Evolutionary conservation across 2,329 filamentous ascomycete species (phyloP).

Genomic region (Sclerotinia borealis): DNA sequence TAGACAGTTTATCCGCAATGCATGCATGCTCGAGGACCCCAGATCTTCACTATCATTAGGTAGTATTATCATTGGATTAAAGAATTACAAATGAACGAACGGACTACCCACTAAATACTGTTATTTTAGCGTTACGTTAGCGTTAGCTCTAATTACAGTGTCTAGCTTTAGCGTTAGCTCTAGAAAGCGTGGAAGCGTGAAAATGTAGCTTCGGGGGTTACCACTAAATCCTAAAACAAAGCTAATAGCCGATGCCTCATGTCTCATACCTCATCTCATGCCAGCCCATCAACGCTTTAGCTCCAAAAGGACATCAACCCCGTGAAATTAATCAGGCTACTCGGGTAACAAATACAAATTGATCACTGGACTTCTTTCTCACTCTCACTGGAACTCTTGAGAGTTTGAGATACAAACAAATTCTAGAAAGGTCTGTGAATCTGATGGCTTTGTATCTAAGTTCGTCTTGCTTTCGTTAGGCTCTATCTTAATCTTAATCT

Average conservation of each 20-base stretch:
- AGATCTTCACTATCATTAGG: neutral
- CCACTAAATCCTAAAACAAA: neutral
- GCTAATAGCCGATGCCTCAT: slow-evolving; percentile 2
- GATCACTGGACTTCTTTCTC: neutral
- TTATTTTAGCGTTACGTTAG: neutral
- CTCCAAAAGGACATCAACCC: neutral
- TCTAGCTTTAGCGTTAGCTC: neutral
- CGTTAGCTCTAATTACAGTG: neutral
- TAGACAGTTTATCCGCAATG: neutral
- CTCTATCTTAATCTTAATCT: neutral
- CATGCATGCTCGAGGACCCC: neutral
- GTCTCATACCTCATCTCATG: too few species aligned
- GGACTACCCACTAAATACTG: neutral
- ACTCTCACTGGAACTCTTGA: too few species aligned
- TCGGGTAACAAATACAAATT: too few species aligned
- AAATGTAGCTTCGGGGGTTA: neutral
- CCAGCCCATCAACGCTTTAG: too few species aligned
- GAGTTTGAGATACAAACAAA: neutral
- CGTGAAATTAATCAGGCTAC: neutral
- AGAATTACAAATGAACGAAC: neutral
- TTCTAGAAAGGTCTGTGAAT: neutral
- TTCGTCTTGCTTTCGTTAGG: neutral
- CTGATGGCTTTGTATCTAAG: neutral
- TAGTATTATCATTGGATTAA: too few species aligned
- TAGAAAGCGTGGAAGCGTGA: too few species aligned